Evolutionary conservation across 2,329 filamentous ascomycete species (phyloP).

Genomic region (Tolypocladium cylindrosporum): DNA sequence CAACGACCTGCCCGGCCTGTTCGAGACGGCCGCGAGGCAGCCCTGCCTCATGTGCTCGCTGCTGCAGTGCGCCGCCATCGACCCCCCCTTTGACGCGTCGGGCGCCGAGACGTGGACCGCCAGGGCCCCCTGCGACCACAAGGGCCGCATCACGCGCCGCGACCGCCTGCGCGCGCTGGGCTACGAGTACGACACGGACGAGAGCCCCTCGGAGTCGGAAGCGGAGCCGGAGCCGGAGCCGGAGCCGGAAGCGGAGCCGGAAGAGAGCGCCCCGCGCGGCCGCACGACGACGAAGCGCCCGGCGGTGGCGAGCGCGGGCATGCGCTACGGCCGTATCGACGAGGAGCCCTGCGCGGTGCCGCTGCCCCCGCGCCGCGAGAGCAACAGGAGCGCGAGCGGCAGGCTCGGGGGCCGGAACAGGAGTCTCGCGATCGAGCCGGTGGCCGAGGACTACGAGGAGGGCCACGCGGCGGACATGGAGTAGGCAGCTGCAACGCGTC

Average conservation of each 20-base stretch:
- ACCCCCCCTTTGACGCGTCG: neutral
- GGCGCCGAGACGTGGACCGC: neutral
- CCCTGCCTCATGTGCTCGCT: constrained; percentile 7
- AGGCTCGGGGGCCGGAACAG: neutral
- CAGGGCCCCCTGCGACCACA: constrained; percentile 2
- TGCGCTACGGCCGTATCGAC: neutral
- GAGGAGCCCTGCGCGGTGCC: neutral
- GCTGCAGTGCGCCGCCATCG: constrained; percentile 1
- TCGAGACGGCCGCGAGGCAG: constrained; percentile 1
- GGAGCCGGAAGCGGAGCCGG: neutral
- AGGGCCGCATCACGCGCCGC: constrained; percentile 7
- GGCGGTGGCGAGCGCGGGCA: neutral
- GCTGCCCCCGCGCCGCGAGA: neutral
- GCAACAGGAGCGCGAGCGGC: neutral
- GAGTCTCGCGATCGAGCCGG: neutral
- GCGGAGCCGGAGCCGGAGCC: neutral
- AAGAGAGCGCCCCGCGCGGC: neutral
- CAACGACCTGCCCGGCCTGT: constrained; percentile 21
- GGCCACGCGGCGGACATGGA: neutral
- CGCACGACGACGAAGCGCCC: neutral
- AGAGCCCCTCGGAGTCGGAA: constrained; percentile 1
- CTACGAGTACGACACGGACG: constrained; percentile 14
- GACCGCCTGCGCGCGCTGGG: constrained; percentile 12
- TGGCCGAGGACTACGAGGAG: neutral
- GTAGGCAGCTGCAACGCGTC: neutral